Conservation (phyloP, 768 basidiomycete species). For the Mycena chlorophos region DNA sequence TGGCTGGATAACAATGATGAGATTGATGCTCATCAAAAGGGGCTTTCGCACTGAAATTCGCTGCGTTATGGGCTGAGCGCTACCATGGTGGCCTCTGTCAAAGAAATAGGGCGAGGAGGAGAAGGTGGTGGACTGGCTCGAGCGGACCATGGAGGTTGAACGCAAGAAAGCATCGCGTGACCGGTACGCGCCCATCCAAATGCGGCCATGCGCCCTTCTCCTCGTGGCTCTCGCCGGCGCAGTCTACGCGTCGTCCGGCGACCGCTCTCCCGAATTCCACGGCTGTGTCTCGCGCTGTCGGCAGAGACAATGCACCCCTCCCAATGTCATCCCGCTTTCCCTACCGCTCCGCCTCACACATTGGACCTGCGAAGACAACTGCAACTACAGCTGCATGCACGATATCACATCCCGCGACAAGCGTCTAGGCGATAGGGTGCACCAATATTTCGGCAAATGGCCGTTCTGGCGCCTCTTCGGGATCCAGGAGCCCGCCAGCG, state of each 20-base stretch:
- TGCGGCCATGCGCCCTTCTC: too few species aligned
- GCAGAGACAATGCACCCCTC: constrained; percentile 40
- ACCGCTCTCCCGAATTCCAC: constrained; percentile 54
- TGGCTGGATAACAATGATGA: constrained; percentile 39
- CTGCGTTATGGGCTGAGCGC: constrained; percentile 79
- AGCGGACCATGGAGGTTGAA: constrained; percentile 42
- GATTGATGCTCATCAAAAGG: neutral
- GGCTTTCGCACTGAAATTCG: constrained; percentile 61
- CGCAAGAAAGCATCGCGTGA: too few species aligned
- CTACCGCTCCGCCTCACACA: constrained; percentile 63
- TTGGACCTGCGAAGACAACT: constrained; percentile 90
- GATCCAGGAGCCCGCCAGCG: constrained; percentile 93
- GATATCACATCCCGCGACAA: constrained; percentile 61
- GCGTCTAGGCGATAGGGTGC: constrained; percentile 41
- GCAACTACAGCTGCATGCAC: constrained; percentile 90
- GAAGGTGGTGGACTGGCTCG: constrained; percentile 59
- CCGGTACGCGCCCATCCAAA: too few species aligned
- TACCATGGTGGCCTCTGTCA: constrained; percentile 69
- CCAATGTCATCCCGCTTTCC: constrained; percentile 39
- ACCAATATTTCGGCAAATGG: constrained; percentile 97
- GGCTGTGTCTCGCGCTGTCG: constrained; percentile 52
- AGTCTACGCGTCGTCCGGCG: constrained; percentile 59
- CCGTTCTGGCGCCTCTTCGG: constrained; percentile 88
- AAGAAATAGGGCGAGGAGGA: constrained; percentile 74
- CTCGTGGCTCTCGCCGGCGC: constrained; percentile 4